Base-by-base conservation (phyloP, 139 green algal genomes). In the Chlamydomonas applanata region DNA sequence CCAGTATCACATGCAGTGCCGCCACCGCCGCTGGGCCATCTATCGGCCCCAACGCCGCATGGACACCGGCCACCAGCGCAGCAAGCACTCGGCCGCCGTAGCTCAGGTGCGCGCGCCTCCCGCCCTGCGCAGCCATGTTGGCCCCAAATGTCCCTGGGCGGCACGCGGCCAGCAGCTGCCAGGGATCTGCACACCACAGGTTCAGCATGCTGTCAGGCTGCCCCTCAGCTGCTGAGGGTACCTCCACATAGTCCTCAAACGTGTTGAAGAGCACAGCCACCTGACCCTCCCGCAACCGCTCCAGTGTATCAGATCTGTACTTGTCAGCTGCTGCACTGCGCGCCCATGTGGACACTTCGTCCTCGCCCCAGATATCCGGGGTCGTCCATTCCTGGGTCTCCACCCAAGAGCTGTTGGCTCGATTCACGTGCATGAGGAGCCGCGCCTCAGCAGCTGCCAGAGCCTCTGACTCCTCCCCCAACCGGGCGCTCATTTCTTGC, bases 251-350 rank as follows among this genome's bases (percentile, higher is more conserved):
- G 19, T 71, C 64, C 64, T 71, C 64, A 71, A 71, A 71, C 2
- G 64, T 36, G 36, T 71, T 71, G 64, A 71, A 71, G 36, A 40
- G 64, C 34, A 71, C 36, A 4, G 64, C 64, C 32, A 71, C 64
- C 64, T 71, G 62, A 3, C 59, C 59, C 17, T 9, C 24, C 11
- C 11, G 24, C 25, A 66, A 66, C 11, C 59, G 22, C n/a, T 66
- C n/a, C 4, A 66, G 4, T 4, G 59, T 30, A 22, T 29, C 59
- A 4, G 29, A 4, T 9, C 59, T 30, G 61, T 52, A 52, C 30
- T 29, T n/a, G 5, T 35, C 30, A 17, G 13, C 33, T 13, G 61
- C 61, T 7, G 4, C 52, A n/a, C 32, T 53, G 30, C 27, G 5
- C 22, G 27, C n/a, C 64, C 64, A 71, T 14, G 36, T 34, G 13